Conservation (phyloP, 2,329 filamentous ascomycete genomes). For the Colletotrichum sp. region DNA sequence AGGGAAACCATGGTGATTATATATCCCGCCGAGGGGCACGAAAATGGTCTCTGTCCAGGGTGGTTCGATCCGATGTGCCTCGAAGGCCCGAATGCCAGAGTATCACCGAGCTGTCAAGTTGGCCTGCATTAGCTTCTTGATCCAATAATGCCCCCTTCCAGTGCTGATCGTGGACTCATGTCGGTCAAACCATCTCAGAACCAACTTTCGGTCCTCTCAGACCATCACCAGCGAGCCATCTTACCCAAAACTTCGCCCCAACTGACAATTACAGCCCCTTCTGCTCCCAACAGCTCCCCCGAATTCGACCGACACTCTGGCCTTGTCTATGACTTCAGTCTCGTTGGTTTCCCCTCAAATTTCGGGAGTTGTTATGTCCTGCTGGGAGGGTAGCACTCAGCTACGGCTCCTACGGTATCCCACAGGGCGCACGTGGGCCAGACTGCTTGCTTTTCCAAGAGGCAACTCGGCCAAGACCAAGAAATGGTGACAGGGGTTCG, state of each 20-base stretch:
- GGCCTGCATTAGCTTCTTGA: conserved; percentile 12
- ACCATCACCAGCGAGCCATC: not conserved
- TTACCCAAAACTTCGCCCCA: not conserved
- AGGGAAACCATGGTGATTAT: conserved; percentile 17
- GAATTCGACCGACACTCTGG: not conserved
- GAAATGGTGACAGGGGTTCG: conserved; percentile 4
- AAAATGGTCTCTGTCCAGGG: not conserved
- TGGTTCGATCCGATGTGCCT: conserved; percentile 5
- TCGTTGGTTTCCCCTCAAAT: not conserved
- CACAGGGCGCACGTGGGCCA: not conserved
- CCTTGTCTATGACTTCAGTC: not conserved
- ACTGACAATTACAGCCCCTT: not conserved
- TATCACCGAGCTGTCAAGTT: conserved; percentile 17
- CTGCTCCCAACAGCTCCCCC: not conserved
- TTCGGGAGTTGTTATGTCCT: not conserved
- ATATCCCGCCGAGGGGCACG: not conserved
- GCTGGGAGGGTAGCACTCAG: not conserved
- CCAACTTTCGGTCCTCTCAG: not conserved
- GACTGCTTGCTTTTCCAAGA: not conserved
- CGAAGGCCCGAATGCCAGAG: conserved; percentile 18
- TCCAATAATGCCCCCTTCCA: not conserved
- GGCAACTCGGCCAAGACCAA: not conserved
- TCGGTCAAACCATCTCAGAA: not conserved
- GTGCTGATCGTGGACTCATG: not conserved
- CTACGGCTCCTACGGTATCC: not conserved